Conservation (phyloP, 768 basidiomycete genomes). For the Naganishia vishniacii region DNA sequence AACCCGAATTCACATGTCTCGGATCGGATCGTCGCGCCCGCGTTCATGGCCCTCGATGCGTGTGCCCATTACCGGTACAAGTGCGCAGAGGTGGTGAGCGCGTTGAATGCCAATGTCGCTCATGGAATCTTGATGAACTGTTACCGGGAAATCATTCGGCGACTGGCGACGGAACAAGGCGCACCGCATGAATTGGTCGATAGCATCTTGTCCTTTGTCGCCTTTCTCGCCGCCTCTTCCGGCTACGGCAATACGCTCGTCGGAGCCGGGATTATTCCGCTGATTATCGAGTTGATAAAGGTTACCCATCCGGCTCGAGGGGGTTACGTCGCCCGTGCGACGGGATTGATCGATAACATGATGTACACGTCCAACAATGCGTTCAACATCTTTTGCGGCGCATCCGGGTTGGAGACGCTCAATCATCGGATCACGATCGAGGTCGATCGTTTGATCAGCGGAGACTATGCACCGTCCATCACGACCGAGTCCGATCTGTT, state of each 20-base stretch:
- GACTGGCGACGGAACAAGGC: constrained; percentile 53
- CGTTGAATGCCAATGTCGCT: constrained; percentile 90
- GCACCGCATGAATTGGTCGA: constrained; percentile 54
- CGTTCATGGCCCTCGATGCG: constrained; percentile 83
- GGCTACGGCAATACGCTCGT: constrained; percentile 89
- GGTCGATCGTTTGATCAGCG: constrained; percentile 27
- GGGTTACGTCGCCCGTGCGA: constrained; percentile 73
- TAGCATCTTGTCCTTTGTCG: constrained; percentile 76
- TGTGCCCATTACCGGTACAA: constrained; percentile 76
- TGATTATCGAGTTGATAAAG: constrained; percentile 83
- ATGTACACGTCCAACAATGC: constrained; percentile 83
- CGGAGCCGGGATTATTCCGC: constrained; percentile 81
- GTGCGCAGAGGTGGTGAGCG: constrained; percentile 77
- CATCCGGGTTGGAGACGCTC: constrained; percentile 74
- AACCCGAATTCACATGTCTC: constrained; percentile 62
- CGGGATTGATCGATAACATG: constrained; percentile 86
- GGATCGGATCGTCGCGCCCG: constrained; percentile 69
- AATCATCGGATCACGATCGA: constrained; percentile 75
- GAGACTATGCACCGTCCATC: neutral
- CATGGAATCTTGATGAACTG: constrained; percentile 90
- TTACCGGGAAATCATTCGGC: constrained; percentile 70
- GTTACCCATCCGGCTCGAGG: constrained; percentile 65
- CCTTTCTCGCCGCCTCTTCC: constrained; percentile 75
- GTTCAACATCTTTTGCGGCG: constrained; percentile 76
- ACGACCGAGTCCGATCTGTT: constrained; percentile 65